Percentiles rank a stretch among this genome's conserved stretches.
These are phyloP conservation scores for Mortierella polycephala DNA, from an alignment of 371 early-diverging fungal genomes.

Conservation along the genomic window DNA sequence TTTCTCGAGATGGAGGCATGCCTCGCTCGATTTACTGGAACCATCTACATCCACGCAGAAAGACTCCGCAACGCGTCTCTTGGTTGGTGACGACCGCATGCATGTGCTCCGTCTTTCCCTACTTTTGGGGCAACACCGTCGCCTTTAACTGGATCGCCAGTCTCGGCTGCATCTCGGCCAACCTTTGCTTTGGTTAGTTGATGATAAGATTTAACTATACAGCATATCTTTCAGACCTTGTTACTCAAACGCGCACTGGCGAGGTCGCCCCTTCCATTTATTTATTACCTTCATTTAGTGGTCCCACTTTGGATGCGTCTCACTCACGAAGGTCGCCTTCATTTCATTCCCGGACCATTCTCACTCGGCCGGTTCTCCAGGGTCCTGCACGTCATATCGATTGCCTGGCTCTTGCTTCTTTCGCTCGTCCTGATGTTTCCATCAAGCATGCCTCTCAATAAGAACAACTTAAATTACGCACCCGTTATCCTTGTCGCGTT, in stretches of 20 bases:
- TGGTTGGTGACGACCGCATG: constrained; percentile 40
- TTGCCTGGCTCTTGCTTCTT: constrained; percentile 26
- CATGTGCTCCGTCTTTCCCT: constrained; percentile 42
- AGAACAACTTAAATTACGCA: constrained; percentile 44
- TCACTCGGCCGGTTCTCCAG: constrained; percentile 32
- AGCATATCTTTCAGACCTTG: neutral
- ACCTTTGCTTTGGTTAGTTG: constrained; percentile 29
- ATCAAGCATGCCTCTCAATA: constrained; percentile 21
- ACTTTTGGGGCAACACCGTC: constrained; percentile 40
- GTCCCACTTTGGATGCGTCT: constrained; percentile 44
- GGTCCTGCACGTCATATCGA: constrained; percentile 18
- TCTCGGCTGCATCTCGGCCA: constrained; percentile 39
- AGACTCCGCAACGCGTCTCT: constrained; percentile 39
- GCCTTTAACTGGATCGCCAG: constrained; percentile 49
- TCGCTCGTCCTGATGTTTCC: constrained; percentile 36
- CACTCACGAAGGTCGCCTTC: constrained; percentile 33
- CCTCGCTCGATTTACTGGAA: constrained; percentile 45
- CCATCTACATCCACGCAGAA: constrained; percentile 37
- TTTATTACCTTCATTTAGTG: constrained; percentile 2
- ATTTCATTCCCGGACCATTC: constrained; percentile 32
- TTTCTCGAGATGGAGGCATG: constrained; percentile 43
- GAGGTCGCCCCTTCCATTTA: neutral
- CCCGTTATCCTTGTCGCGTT: constrained; percentile 19
- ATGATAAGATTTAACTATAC: too few species aligned
- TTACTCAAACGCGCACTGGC: too few species aligned